Evolutionary conservation across 2,329 filamentous ascomycete species (phyloP), one percentile per base, ranked within the genome.

Genomic region (Diaporthe batatas): DNA sequence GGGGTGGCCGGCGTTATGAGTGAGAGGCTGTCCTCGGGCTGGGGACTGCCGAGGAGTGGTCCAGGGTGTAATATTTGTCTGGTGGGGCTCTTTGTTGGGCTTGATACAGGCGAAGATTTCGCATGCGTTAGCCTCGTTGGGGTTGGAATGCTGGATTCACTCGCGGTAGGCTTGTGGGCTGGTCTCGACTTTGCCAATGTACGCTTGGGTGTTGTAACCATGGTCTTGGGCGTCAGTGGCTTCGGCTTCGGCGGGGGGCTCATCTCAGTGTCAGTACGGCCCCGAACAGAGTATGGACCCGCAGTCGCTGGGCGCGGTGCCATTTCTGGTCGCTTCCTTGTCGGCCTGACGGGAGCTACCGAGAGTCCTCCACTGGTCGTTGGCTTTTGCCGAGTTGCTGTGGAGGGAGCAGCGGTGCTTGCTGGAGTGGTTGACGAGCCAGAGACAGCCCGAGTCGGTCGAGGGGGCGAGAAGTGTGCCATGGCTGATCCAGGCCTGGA

Each of bases 241-340:
- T 86, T 90, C 23, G 84, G 78, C 76, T 82, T 87, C 32, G 78
- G 71, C 5, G 73, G 73, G 29, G 73, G 73, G 58, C 73, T 74
- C 21, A 69, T 42, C 25, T 44, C 67, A 6, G 59, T 44, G 49
- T 68, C 73, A 29, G 7, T 34, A 4, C 67, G 55, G 11, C 71
- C 64, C 88, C 90, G 84, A 12, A 91, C 86, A 25, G 90, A 92
- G 78, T 92, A 92, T 0, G 90, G 90, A 0, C 90, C 90, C 14
- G 90, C 90, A 16, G 90, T 92, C 16, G 90, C 90, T 44, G 90
- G 90, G 72, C 90, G 85, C 36, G 87, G 83, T 55, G 86, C 86
- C 76, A 89, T 83, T 71, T 91, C 90, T 3, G 90, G 89, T 54
- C 88, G 84, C 76, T 86, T 87, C 79, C 86, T 88, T 54, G 86